Evolutionary conservation across 495 filamentous ascomycete genomes (phyloP).

Genomic region (Beverwykella pulmonaria): DNA sequence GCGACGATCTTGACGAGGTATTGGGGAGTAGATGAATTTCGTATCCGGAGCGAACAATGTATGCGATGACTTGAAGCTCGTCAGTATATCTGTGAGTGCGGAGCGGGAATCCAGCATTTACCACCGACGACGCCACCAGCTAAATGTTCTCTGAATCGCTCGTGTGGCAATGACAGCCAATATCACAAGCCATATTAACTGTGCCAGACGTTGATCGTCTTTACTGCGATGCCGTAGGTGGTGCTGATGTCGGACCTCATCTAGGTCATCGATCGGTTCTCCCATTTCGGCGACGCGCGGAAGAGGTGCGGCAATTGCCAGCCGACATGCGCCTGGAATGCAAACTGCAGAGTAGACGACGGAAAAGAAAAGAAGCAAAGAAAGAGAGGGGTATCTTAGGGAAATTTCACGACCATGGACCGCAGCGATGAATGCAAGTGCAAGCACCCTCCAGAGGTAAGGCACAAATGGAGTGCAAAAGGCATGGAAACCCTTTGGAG

Average conservation of each 20-base stretch:
- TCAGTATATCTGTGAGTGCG: background rate
- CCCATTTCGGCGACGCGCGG: background rate
- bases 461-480: background rate
- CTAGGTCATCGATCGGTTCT: conserved; percentile 6
- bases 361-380: background rate
- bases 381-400: background rate
- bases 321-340: too few relatives aligned
- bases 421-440: background rate
- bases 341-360: background rate
- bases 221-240: conserved; percentile 15
- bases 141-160: background rate
- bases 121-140: conserved; percentile 4
- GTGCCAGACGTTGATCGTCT: conserved; percentile 1
- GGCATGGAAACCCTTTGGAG: background rate
- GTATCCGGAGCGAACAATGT: background rate
- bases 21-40: background rate
- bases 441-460: background rate
- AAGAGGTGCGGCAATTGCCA: too few relatives aligned
- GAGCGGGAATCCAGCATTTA: background rate
- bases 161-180: background rate
- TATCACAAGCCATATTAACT: conserved; percentile 15
- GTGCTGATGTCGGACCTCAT: conserved; percentile 24
- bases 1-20: background rate
- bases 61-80: background rate
- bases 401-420: background rate